Conservation (phyloP, 805 yeast genomes). For the Yarrowia phangngaensis region DNA sequence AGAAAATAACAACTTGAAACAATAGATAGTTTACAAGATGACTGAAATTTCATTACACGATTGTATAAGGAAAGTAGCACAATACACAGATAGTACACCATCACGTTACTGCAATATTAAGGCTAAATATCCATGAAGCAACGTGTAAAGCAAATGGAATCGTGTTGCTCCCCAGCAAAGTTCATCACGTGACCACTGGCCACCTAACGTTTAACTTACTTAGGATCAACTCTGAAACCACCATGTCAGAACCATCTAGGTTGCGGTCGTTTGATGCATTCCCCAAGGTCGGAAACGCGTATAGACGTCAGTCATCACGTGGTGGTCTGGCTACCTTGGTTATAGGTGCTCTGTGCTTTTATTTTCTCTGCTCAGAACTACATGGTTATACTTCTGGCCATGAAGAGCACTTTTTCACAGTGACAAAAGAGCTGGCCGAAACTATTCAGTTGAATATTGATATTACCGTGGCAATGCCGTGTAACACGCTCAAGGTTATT, state of each 20-base stretch:
- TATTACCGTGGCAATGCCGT: slow-evolving; percentile 77
- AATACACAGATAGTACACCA: too few species aligned
- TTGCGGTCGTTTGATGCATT: slow-evolving; percentile 59
- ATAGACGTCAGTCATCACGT: slow-evolving; percentile 66
- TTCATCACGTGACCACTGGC: too few species aligned
- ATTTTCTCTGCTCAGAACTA: slow-evolving; percentile 76
- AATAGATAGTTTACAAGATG: too few species aligned
- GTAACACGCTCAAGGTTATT: slow-evolving; percentile 68
- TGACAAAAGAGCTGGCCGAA: slow-evolving; percentile 58
- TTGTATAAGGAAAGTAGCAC: too few species aligned
- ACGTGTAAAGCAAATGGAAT: too few species aligned
- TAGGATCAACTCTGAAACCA: too few species aligned
- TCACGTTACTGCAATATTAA: too few species aligned
- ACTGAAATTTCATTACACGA: too few species aligned
- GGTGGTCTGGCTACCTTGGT: slow-evolving; percentile 73
- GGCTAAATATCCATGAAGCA: too few species aligned
- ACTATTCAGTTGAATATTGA: slow-evolving; percentile 72
- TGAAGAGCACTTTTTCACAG: slow-evolving; percentile 70
- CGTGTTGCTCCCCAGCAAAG: too few species aligned
- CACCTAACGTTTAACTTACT: too few species aligned
- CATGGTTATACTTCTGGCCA: slow-evolving; percentile 83
- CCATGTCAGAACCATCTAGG: slow-evolving; percentile 16
- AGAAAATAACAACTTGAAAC: too few species aligned
- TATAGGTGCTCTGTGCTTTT: slow-evolving; percentile 57
- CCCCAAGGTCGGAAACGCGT: slow-evolving; percentile 67